A percentile compares a stretch with the other conserved stretches of the same genome.
phyloP scores from a whole-genome alignment of 2,329 filamentous ascomycete genomes.

The Fusarium sp. region DNA sequence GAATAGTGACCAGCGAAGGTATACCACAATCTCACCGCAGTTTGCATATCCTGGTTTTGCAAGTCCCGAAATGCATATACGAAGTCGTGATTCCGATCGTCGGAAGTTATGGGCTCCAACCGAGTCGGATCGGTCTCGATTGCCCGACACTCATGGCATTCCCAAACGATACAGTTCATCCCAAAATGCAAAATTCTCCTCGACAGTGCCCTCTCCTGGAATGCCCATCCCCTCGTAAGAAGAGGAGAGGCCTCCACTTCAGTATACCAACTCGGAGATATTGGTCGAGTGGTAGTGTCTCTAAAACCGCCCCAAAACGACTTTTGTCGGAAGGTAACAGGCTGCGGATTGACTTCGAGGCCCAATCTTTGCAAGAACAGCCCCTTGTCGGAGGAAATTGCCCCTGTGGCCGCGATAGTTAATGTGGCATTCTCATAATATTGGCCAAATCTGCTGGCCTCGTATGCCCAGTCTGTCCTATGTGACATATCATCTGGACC shows the following conservation, averaged over 20 bases:
- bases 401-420: neutral
- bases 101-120: neutral
- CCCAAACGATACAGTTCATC: neutral
- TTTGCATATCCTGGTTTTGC: fast-evolving
- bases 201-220: neutral
- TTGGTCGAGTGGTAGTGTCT: neutral
- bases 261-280: neutral
- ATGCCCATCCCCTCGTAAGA: neutral
- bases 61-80: neutral
- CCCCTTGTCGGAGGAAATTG: neutral
- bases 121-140: neutral
- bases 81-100: neutral
- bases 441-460: slow-evolving; percentile 6
- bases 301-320: neutral
- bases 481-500: neutral
- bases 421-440: slow-evolving; percentile 2
- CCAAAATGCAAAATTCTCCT: slow-evolving; percentile 2
- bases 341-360: neutral
- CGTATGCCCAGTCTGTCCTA: slow-evolving; percentile 1
- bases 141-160: neutral
- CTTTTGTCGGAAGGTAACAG: neutral
- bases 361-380: neutral
- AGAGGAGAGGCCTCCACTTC: neutral
- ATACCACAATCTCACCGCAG: neutral
- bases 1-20: neutral